phyloP scores from a whole-genome alignment of 1,139 yeast species.

The Pichia sp. region DNA sequence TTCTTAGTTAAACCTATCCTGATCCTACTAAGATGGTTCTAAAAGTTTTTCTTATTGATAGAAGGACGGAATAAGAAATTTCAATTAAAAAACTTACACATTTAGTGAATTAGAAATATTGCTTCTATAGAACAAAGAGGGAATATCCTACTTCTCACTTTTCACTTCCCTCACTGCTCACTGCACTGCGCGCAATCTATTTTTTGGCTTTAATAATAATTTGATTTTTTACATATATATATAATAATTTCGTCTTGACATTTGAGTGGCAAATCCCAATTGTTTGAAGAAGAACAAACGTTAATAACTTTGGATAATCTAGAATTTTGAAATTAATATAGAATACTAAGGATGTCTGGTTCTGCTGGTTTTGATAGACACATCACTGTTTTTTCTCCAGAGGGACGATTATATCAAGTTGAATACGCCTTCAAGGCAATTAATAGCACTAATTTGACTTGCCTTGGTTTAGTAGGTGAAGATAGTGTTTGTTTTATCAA shows the following conservation, averaged over 20 bases:
- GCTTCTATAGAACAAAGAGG: background rate
- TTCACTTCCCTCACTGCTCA: too few relatives aligned
- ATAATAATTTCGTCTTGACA: too few relatives aligned
- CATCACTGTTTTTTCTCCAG: constrained; percentile 96
- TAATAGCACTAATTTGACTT: constrained; percentile 85
- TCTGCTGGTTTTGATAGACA: constrained; percentile 96
- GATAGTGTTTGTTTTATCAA: constrained; percentile 87
- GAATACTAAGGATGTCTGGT: constrained; percentile 10
- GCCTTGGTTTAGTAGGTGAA: constrained; percentile 80
- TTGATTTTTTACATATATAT: too few relatives aligned
- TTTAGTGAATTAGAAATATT: background rate
- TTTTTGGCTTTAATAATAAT: too few relatives aligned
- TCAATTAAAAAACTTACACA: too few relatives aligned
- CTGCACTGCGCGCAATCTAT: too few relatives aligned
- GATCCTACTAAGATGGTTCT: too few relatives aligned
- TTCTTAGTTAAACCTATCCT: too few relatives aligned
- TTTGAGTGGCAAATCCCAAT: background rate
- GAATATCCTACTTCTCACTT: background rate
- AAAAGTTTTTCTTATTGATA: too few relatives aligned
- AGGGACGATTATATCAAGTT: constrained; percentile 94
- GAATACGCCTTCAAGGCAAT: constrained; percentile 98
- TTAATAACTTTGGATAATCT: too few relatives aligned
- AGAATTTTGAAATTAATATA: too few relatives aligned
- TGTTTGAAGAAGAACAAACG: background rate
- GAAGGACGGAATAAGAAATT: too few relatives aligned